Base-by-base conservation (phyloP, 163 green algal genomes). In the Scenedesmus sp. region DNA sequence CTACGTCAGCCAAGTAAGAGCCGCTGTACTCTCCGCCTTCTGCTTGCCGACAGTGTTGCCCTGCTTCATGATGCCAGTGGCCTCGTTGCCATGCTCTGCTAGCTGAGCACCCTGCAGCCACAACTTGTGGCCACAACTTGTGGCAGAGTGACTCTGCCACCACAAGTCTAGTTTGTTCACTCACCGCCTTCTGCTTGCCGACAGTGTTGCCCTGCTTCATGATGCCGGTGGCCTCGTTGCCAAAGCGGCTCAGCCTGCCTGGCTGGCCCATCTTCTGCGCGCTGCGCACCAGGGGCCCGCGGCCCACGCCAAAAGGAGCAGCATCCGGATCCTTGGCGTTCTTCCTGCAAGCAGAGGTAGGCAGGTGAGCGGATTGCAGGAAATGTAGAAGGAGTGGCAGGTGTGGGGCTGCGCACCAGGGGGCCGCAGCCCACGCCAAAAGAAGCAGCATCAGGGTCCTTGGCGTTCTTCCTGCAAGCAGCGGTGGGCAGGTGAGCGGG, bases 261-360 rank as follows among this genome's bases (percentile, higher is more conserved):
- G 86, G 86, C 87, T 91, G 87, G 18, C 23, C 64, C 87, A 85
- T 85, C 70, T 83, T 85, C 87, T 85, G 62, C 0, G 66, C 87
- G 13, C 64, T 20, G 26, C 87, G 70, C 70, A 91, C 87, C 70
- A 91, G 56, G 4, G 87, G 87, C 3, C 87, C 87, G 8, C 12
- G 55, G 23, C 70, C 70, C 15, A 91, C 55, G 60, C 87, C 87
- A 62, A 91, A 86, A 2, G 87, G 87, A 57, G 70, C n/a, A 7
- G 46, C 34, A 4, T 85, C 87, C 4, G 87, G 87, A 26, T 91
- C 87, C 52, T 85, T 59, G 8, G 8, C 34, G 56, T 91, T 91
- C 18, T 85, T 3, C 70, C 70, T 79, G 70, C 70, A 52, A 12
- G 23, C 70, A 52, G 23, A 0, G 34, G 34, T 46, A 1, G 34